Evolutionary conservation across 768 basidiomycete species (phyloP).

Genomic region (Mycena pura): DNA sequence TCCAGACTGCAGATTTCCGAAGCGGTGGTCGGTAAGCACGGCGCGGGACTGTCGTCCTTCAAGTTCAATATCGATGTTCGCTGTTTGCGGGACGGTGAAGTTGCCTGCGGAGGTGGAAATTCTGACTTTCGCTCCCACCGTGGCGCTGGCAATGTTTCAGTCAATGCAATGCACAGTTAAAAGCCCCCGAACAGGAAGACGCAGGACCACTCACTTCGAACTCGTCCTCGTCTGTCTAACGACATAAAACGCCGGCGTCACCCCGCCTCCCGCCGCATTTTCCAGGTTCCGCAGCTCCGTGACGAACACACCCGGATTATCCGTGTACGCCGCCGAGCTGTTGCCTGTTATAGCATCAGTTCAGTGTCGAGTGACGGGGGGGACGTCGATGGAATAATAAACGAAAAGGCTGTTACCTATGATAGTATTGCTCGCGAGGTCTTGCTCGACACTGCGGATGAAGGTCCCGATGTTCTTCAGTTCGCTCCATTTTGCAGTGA

Average conservation of each 20-base stretch:
- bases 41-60: constrained; percentile 14
- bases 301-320: constrained; percentile 13
- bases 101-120: constrained; percentile 19
- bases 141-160: background rate
- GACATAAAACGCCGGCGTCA: constrained; percentile 14
- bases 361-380: background rate
- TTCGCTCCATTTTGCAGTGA: constrained; percentile 18
- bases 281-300: constrained; percentile 17
- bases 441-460: constrained; percentile 17
- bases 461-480: constrained; percentile 20
- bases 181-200: background rate
- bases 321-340: constrained; percentile 12
- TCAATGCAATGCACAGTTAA: background rate
- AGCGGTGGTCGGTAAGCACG: constrained; percentile 11
- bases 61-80: constrained; percentile 1
- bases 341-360: constrained; percentile 6
- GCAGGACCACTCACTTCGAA: constrained; percentile 11
- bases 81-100: constrained; percentile 19
- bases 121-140: constrained; percentile 11
- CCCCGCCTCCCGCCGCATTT: background rate
- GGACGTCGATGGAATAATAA: background rate
- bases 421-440: constrained; percentile 13
- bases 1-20: constrained; percentile 1
- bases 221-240: constrained; percentile 13
- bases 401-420: background rate